Base-by-base conservation (phyloP, 495 filamentous ascomycete genomes). In the Parathielavia hyrcaniae region DNA sequence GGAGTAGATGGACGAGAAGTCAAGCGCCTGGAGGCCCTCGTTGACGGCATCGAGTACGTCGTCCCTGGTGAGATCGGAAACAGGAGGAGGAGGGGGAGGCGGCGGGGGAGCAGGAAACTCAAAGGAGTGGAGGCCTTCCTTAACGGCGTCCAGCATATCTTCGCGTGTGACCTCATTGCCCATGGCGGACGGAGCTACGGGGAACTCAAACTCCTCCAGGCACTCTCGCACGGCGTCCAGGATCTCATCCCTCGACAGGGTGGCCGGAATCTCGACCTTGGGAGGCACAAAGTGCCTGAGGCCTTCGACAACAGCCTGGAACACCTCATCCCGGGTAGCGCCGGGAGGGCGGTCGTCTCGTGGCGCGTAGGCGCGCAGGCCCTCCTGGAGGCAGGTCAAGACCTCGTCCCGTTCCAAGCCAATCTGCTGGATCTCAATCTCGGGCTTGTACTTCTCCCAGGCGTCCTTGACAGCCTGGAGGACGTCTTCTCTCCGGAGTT, bases 371-470 rank as follows among this genome's bases (percentile, higher is more conserved):
- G 86, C 79, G 61, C 86, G 83, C 10, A 97, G 76, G 6, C 91
- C 91, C 69, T 97, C 87, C 58, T 84, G 81, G 22, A 97, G 76
- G 61, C 88, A 91, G 32, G 86, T 82, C 1, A 97, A 79, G 32
- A 97, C 86, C 61, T 97, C 91, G 20, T 95, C 89, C 8, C 89
- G 79, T 64, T 95, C 90, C 9, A 97, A 75, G 9, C 90, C 91
- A 58, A 91, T 89, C 64, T 95, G 89, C 62, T 95, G 85, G 13
- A 95, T 73, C 63, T 92, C 86, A 40, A 97, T 90, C 60, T 97
- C 88, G 1, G 91, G 91, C 69, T 92, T 91, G 71, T 91, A 95
- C 6, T 83, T 86, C 64, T 96, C 90, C 84, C 88, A 95, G 3
- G 88, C 90, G 53, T 95, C 90, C 53, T 83, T 83, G 7, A 97